phyloP scores from a whole-genome alignment of 148 eudicot genomes.

The Rhododendron vialii region DNA sequence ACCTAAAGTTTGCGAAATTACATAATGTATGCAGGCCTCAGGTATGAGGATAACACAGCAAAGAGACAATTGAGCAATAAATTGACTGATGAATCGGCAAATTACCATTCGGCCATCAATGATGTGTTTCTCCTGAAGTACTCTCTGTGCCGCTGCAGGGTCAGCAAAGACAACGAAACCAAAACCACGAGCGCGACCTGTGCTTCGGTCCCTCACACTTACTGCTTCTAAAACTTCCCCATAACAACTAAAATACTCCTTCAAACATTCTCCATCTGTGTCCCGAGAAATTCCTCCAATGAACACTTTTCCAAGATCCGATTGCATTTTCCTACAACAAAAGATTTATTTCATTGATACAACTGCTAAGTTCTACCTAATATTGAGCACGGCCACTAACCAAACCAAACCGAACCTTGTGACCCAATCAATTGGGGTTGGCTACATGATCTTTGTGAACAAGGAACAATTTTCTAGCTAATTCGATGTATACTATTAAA shows the following conservation, averaged over 20 bases:
- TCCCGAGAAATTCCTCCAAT: slow-evolving; percentile 89
- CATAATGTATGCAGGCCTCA: not conserved
- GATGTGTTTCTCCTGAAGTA: slow-evolving; percentile 64
- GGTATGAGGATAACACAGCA: not conserved
- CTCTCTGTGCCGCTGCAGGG: slow-evolving; percentile 64
- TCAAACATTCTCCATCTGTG: slow-evolving; percentile 69
- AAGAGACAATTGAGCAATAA: not conserved
- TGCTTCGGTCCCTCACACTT: slow-evolving; percentile 77
- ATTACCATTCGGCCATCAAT: slow-evolving; percentile 83
- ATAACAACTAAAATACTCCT: slow-evolving; percentile 61
- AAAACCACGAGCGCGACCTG: slow-evolving; percentile 86
- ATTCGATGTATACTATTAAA: not conserved
- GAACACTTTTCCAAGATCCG: slow-evolving; percentile 75
- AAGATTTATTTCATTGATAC: slow-evolving; percentile 4
- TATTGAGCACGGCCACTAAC: not conserved
- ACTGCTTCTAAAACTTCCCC: slow-evolving; percentile 81
- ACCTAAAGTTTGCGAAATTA: not conserved
- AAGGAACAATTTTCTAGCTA: not conserved
- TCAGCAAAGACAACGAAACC: slow-evolving; percentile 79
- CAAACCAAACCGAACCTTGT: not conserved
- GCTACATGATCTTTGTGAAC: not conserved
- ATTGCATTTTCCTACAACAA: slow-evolving; percentile 55
- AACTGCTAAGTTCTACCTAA: slow-evolving; percentile 10
- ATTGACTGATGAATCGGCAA: not conserved
- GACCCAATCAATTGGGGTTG: not conserved